Conservation (phyloP, 2,329 filamentous ascomycete species). For the Chaetomium strumarium region DNA sequence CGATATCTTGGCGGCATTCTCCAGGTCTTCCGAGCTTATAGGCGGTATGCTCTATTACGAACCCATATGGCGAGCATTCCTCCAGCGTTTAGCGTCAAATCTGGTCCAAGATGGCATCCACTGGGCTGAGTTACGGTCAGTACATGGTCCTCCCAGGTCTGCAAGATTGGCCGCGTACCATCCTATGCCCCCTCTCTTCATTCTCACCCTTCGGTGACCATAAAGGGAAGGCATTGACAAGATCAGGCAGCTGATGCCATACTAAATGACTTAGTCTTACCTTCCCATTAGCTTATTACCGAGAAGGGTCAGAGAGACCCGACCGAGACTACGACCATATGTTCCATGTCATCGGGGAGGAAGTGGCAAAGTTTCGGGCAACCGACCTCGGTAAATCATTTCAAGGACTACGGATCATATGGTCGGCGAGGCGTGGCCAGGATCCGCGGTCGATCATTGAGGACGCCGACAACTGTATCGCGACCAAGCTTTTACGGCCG, state of each 20-base stretch:
- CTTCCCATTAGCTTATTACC: conserved; percentile 66
- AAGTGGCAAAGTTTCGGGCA: conserved; percentile 67
- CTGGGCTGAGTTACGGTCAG: conserved; percentile 70
- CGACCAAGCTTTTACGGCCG: conserved; percentile 72
- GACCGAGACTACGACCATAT: conserved; percentile 65
- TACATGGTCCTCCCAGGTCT: not conserved
- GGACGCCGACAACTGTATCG: conserved; percentile 83
- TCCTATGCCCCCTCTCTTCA: not conserved
- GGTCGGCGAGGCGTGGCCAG: conserved; percentile 65
- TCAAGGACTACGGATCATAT: conserved; percentile 81
- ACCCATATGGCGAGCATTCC: conserved; percentile 74
- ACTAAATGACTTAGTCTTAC: conserved; percentile 48
- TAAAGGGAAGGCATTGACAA: not conserved
- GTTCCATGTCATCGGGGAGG: conserved; percentile 69
- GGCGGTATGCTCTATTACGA: conserved; percentile 80
- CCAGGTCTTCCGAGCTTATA: conserved; percentile 68
- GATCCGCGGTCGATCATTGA: conserved; percentile 63
- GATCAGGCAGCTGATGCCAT: conserved; percentile 14
- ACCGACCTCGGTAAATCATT: conserved; percentile 67
- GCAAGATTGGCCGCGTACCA: not conserved
- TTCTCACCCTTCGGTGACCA: not conserved
- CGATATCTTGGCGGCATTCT: conserved; percentile 68
- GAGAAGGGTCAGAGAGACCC: conserved; percentile 55
- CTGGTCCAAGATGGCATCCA: conserved; percentile 75
- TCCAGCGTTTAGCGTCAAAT: conserved; percentile 63